Evolutionary conservation across 805 yeast species (phyloP), one percentile per base, ranked within the genome.

Genomic region (Candida pseudofarinosa): DNA sequence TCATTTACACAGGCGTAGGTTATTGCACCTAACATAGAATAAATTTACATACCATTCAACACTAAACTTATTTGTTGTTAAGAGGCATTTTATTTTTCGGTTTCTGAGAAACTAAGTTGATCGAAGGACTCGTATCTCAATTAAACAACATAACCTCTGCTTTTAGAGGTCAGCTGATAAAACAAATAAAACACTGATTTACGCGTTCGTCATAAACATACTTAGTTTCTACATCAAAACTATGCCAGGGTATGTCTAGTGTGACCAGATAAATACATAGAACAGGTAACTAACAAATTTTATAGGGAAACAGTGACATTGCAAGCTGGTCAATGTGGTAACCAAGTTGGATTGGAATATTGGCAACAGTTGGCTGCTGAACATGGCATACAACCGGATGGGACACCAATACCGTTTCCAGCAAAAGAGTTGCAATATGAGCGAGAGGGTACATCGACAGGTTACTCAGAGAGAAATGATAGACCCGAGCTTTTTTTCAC

Each of bases 241-340:
- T 20, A 53, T 55, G 58, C 59, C 58, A 31, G 56, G 59, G 58
- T 55, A 55, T 42, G 58, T 54, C 37, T 18, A 19, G 19, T 19
- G 5, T 3, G 12, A 14, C 26, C 13, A 19, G 4, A 12, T 8
- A 18, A 31, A 4, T 7, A 20, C 13, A 14, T 10, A 19, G 2
- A 20, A 19, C 32, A 13, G 10, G 18, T 33, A 49, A 60, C 67
- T 58, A 62, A 58, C 62, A n/a, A 20, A 16, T 15, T 4, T 4
- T 33, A 14, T 16, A 68, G 90, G 7, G 89, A 85, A 59, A 79
- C 84, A 2, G 71, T 85, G 33, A 82, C 90, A 1, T 61, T 85
- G 8, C 90, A 84, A 53, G 79, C 80, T 8, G 96, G 96, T 19
- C 99, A 93, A 66, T 93, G 99, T 69, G 99, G 99, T 44, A 93